These are phyloP conservation scores for Solanum bulbocastanum DNA, from an alignment of 257 asterid species.

Conservation along the genomic window DNA sequence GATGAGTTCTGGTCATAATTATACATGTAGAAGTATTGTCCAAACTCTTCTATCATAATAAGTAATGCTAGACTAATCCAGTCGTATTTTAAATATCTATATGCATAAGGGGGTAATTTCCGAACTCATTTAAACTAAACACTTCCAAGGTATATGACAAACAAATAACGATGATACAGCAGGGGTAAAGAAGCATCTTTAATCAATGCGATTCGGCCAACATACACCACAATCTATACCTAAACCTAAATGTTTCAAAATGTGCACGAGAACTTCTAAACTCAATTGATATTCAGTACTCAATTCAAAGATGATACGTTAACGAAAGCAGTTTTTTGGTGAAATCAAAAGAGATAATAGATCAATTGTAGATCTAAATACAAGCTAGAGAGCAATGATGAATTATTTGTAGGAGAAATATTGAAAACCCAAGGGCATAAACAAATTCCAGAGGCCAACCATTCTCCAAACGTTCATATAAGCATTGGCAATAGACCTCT, in stretches of 20 bases:
- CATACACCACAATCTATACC: too few species aligned
- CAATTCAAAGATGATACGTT: neutral
- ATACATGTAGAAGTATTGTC: neutral
- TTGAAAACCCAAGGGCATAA: conserved; percentile 34
- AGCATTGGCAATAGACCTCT: conserved; percentile 22
- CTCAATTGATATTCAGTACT: neutral
- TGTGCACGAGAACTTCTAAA: neutral
- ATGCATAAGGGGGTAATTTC: neutral
- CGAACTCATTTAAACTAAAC: neutral
- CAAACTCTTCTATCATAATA: neutral
- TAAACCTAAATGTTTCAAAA: too few species aligned
- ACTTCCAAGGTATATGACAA: neutral
- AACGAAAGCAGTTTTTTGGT: neutral
- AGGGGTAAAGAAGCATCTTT: too few species aligned
- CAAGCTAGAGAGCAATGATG: neutral
- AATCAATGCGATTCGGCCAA: too few species aligned
- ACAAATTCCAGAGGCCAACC: conserved; percentile 25
- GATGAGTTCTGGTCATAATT: neutral
- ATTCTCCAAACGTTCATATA: conserved; percentile 20
- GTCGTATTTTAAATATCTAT: neutral
- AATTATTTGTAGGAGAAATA: conserved; percentile 21
- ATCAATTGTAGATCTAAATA: neutral
- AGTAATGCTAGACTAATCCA: neutral
- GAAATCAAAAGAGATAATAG: neutral
- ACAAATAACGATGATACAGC: too few species aligned